Base-by-base conservation (phyloP, 768 basidiomycete genomes). In the Boletus barrowsii region DNA sequence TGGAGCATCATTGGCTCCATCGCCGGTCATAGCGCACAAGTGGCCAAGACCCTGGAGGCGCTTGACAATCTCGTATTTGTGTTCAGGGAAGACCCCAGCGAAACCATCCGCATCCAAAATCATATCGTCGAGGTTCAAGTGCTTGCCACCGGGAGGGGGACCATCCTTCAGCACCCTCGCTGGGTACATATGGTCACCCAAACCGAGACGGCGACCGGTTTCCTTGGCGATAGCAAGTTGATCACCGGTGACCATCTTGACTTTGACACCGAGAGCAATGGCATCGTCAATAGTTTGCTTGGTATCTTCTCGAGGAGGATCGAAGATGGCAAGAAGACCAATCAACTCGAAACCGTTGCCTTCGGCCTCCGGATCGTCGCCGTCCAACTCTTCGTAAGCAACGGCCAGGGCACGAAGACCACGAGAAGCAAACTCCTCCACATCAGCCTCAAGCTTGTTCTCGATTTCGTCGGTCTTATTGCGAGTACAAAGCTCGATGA, bases 241-340 rank as follows among this genome's bases (percentile, higher is more conserved):
- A 72, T 98, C 96, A 80, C 96, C 96, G n/a, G 96, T 98, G 57
- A 98, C 96, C 96, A 98, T 98, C 88, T 98, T 98, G 72, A 98
- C 95, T 71, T 87, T 89, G 65, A 98, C 94, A 73, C 96, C 96
- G 69, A 98, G 92, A 53, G 87, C 87, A 54, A 93, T 79, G 49
- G 96, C 95, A 72, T 98, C 94, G 67, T 98, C 95, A 68, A 98
- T 98, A 18, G 96, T 98, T 76, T 97, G 91, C 79, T 98, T 97
- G 73, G 96, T 98, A 69, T 98, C 96, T 1, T 90, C 89, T 74
- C 96, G 93, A 59, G 96, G 96, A 57, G 95, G 95, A 69, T 98
- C 95, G 75, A 92, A 98, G 79, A 98, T 98, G 65, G 95, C 86
- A 52, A 98, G 86, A 26, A 98, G 87, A 78, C 96, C 96, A 61